Conservation (phyloP, 345 rosid species). For the Microcos paniculata region DNA sequence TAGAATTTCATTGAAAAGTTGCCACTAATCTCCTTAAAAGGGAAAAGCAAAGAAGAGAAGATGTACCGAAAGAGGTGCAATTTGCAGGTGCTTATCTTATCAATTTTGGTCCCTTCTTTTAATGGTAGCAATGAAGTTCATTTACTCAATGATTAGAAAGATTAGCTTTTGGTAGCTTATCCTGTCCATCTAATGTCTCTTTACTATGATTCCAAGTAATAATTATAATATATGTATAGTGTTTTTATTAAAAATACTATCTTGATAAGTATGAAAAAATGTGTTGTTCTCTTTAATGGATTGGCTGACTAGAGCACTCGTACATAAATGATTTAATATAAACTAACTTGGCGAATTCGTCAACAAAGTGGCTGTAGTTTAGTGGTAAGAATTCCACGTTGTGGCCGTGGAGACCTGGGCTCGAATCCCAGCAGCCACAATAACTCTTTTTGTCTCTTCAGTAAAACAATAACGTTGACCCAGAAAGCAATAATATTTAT, state of each 20-base stretch:
- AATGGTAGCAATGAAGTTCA: conserved; percentile 33
- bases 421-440: conserved; percentile 94
- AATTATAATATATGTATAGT: no score
- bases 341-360: no score
- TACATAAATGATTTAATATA: no score
- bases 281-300: no score
- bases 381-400: no score
- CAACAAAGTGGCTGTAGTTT: conserved; percentile 25
- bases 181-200: no score
- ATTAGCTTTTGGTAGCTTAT: background rate
- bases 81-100: conserved; percentile 11
- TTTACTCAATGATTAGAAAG: conserved; percentile 22
- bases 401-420: conserved; percentile 89
- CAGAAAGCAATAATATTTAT: no score
- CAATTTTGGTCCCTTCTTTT: conserved; percentile 16
- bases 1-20: conserved; percentile 17
- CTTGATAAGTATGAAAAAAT: no score
- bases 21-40: background rate
- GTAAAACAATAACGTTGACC: no score
- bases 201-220: no score
- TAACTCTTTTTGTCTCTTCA: background rate
- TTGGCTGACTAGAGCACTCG: no score
- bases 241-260: no score
- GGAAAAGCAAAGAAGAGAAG: background rate
- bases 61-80: background rate